Evolutionary conservation across 257 asterid genomes (phyloP).

Genomic region (Penstemon newberryi): DNA sequence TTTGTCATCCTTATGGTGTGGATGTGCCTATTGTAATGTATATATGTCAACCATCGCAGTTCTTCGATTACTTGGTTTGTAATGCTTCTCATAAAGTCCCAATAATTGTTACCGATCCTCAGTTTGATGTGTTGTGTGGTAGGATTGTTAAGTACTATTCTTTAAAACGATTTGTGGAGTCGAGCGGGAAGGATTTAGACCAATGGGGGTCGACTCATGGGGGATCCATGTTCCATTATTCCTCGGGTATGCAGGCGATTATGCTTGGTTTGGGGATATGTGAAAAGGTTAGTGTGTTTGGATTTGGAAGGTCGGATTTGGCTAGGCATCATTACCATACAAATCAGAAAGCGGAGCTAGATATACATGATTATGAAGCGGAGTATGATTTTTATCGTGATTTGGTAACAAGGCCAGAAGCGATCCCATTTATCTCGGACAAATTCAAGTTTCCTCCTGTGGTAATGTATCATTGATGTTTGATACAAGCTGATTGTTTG

Average conservation of each 20-base stretch:
- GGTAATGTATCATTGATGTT: slow-evolving; percentile 57
- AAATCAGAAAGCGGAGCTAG: slow-evolving; percentile 77
- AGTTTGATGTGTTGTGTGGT: slow-evolving; percentile 69
- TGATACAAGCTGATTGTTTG: slow-evolving; percentile 15
- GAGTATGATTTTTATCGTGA: slow-evolving; percentile 82
- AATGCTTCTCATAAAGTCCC: slow-evolving; percentile 75
- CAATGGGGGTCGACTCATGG: slow-evolving; percentile 78
- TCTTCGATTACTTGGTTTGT: slow-evolving; percentile 76
- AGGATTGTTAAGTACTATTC: slow-evolving; percentile 87
- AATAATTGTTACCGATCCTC: slow-evolving; percentile 67
- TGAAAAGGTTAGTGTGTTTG: slow-evolving; percentile 75
- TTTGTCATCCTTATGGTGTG: slow-evolving; percentile 87
- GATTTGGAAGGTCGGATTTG: slow-evolving; percentile 69
- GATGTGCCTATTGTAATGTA: slow-evolving; percentile 76
- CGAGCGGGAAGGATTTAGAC: slow-evolving; percentile 45
- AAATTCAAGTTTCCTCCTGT: slow-evolving; percentile 68
- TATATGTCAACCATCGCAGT: slow-evolving; percentile 85
- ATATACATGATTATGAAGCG: slow-evolving; percentile 86
- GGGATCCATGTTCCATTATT: slow-evolving; percentile 77
- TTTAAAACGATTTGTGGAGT: slow-evolving; percentile 53
- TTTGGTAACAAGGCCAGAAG: slow-evolving; percentile 53
- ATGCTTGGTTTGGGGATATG: slow-evolving; percentile 88
- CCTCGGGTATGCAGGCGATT: slow-evolving; percentile 96
- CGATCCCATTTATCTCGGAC: slow-evolving; percentile 72
- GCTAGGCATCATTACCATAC: slow-evolving; percentile 95